These are phyloP conservation scores for Sugiyamaella paludigena DNA, from an alignment of 1,139 yeast species.

Conservation along the genomic window DNA sequence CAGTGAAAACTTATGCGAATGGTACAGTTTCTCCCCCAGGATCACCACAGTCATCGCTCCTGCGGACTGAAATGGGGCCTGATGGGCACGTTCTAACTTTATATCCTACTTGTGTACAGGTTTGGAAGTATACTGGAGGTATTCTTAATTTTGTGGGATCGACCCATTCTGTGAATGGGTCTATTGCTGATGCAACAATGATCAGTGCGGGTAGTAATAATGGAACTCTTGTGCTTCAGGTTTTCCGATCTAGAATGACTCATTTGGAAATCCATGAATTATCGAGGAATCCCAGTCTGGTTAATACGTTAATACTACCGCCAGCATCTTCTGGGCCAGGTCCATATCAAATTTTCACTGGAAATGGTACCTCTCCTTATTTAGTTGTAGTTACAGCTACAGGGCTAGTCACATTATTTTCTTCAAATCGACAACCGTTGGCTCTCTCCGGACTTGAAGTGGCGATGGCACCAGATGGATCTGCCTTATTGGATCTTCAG, in stretches of 20 bases:
- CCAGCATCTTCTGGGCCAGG: conserved; percentile 30
- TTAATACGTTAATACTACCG: conserved; percentile 26
- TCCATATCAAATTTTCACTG: conserved; percentile 23
- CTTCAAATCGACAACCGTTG: conserved; percentile 20
- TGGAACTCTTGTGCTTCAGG: conserved; percentile 23
- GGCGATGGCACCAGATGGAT: conserved; percentile 22
- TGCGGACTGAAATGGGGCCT: neutral
- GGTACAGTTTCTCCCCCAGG: neutral
- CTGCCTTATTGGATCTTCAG: conserved; percentile 28
- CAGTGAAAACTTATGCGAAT: neutral
- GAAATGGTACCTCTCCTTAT: conserved; percentile 7
- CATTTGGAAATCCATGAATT: conserved; percentile 25
- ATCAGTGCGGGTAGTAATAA: neutral
- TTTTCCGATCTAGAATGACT: conserved; percentile 18
- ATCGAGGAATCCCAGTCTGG: conserved; percentile 17
- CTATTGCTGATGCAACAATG: conserved; percentile 19
- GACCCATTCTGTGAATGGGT: conserved; percentile 25
- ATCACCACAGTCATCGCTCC: neutral
- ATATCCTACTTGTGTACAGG: conserved; percentile 25
- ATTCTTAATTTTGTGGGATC: conserved; percentile 25
- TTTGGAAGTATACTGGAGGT: conserved; percentile 27
- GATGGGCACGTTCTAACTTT: conserved; percentile 20
- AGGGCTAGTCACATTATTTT: conserved; percentile 27
- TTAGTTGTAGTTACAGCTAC: conserved; percentile 24
- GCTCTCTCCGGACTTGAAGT: conserved; percentile 29